These are phyloP conservation scores for Peterozyma toletana DNA, from an alignment of 805 yeast species.

Conservation along the genomic window DNA sequence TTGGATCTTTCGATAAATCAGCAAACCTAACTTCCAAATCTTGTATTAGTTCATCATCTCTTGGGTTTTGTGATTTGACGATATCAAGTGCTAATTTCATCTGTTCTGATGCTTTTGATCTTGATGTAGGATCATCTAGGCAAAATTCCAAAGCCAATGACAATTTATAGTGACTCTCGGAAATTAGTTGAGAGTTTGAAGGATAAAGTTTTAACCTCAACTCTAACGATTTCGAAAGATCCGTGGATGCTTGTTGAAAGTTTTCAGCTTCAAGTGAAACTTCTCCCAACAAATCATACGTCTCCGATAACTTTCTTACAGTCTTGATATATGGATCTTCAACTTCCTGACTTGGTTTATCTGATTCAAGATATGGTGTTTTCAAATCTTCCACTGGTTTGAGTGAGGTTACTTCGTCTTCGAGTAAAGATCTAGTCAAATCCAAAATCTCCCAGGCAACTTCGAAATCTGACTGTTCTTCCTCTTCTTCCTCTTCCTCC, in stretches of 20 bases:
- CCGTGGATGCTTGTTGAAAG: constrained; percentile 69
- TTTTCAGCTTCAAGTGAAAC: constrained; percentile 86
- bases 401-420: constrained; percentile 28
- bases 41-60: constrained; percentile 36
- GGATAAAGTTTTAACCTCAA: constrained; percentile 47
- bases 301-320: constrained; percentile 57
- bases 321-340: constrained; percentile 25
- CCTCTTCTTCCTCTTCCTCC: constrained; percentile 23
- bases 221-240: constrained; percentile 51
- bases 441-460: constrained; percentile 86
- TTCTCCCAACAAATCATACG: constrained; percentile 79
- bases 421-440: constrained; percentile 62
- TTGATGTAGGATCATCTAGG: constrained; percentile 46
- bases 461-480: constrained; percentile 68
- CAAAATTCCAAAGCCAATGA: constrained; percentile 73
- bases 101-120: constrained; percentile 41
- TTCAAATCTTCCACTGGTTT: constrained; percentile 5
- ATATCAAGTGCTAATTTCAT: constrained; percentile 33
- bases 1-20: constrained; percentile 48
- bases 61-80: constrained; percentile 32
- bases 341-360: constrained; percentile 10
- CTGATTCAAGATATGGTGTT: constrained; percentile 11
- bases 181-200: constrained; percentile 46
- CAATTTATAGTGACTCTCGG: constrained; percentile 77
- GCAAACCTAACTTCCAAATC: constrained; percentile 50